A percentile compares a stretch with the other conserved stretches of the same genome.
Evolutionary conservation across 495 filamentous ascomycete genomes (phyloP).

Genomic region (Cercophora sp.): DNA sequence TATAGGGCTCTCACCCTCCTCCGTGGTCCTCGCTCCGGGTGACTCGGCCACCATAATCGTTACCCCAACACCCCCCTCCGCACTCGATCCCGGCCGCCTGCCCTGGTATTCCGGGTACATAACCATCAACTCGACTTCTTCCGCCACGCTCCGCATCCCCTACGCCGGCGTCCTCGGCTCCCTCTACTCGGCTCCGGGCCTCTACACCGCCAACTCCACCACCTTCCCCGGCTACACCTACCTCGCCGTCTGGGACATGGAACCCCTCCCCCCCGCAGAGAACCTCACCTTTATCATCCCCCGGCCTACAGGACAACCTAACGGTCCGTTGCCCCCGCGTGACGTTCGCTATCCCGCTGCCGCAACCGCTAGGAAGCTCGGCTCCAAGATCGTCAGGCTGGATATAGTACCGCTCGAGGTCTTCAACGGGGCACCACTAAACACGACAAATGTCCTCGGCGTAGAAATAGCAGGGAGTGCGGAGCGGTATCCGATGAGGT

Average conservation of each 20-base stretch:
- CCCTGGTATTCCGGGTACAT: conserved; percentile 46
- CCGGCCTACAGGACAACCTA: conserved; percentile 12
- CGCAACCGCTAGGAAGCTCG: conserved; percentile 29
- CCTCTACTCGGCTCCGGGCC: conserved; percentile 28
- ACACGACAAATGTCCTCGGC: conserved; percentile 25
- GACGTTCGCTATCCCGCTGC: no score
- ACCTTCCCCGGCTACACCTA: conserved; percentile 18
- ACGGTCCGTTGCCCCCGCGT: no score
- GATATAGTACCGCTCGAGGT: conserved; percentile 28
- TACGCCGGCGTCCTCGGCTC: conserved; percentile 42
- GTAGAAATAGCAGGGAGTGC: conserved; percentile 28
- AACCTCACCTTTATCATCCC: conserved; percentile 35
- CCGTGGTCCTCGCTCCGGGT: conserved; percentile 30
- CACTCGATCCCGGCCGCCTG: conserved; percentile 29
- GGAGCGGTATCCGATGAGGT: conserved; percentile 29
- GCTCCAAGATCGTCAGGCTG: conserved; percentile 33
- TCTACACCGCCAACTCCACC: no score
- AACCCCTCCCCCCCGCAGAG: conserved; percentile 17
- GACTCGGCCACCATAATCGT: conserved; percentile 30
- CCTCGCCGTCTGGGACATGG: conserved; percentile 14
- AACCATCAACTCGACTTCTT: conserved; percentile 38
- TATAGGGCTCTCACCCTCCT: conserved; percentile 12
- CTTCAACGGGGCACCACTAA: conserved; percentile 5
- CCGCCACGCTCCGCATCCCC: conserved; percentile 36
- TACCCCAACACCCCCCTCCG: conserved; percentile 32